These are phyloP conservation scores for Suhomyces bribrorum DNA, from an alignment of 1,139 yeast species.

Conservation along the genomic window DNA sequence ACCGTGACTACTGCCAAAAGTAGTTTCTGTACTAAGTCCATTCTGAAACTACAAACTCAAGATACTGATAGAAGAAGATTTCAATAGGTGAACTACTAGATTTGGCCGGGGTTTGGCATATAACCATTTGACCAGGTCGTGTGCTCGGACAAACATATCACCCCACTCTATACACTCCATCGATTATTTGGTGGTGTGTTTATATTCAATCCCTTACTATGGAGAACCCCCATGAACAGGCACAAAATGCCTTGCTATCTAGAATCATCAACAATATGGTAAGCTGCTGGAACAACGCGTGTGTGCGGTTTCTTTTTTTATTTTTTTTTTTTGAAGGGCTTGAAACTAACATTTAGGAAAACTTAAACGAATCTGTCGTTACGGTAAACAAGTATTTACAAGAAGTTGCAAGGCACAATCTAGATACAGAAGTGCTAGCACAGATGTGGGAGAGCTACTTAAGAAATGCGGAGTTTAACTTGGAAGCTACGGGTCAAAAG, in stretches of 20 bases:
- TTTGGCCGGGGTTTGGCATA: background rate
- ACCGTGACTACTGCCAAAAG: conserved; percentile 22
- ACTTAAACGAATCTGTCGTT: conserved; percentile 69
- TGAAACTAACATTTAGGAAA: conserved; percentile 42
- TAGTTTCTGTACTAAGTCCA: conserved; percentile 24
- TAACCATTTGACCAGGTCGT: conserved; percentile 2
- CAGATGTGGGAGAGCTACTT: conserved; percentile 84
- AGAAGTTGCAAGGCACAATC: conserved; percentile 65
- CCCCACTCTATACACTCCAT: background rate
- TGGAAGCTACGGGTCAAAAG: conserved; percentile 69
- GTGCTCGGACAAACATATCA: background rate
- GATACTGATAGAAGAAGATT: too few relatives aligned
- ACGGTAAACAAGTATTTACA: conserved; percentile 62
- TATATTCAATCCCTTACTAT: too few relatives aligned
- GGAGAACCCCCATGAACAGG: conserved; percentile 92
- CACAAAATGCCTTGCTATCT: conserved; percentile 73
- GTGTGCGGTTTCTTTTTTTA: background rate
- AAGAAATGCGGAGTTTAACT: conserved; percentile 68
- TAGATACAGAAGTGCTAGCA: conserved; percentile 70
- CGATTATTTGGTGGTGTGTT: too few relatives aligned
- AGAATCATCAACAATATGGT: conserved; percentile 78
- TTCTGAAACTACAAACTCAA: too few relatives aligned
- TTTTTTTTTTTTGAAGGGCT: background rate
- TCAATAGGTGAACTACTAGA: too few relatives aligned
- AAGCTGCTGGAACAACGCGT: conserved; percentile 37